Evolutionary conservation across 768 basidiomycete genomes (phyloP).

Genomic region (Collybia sordida): DNA sequence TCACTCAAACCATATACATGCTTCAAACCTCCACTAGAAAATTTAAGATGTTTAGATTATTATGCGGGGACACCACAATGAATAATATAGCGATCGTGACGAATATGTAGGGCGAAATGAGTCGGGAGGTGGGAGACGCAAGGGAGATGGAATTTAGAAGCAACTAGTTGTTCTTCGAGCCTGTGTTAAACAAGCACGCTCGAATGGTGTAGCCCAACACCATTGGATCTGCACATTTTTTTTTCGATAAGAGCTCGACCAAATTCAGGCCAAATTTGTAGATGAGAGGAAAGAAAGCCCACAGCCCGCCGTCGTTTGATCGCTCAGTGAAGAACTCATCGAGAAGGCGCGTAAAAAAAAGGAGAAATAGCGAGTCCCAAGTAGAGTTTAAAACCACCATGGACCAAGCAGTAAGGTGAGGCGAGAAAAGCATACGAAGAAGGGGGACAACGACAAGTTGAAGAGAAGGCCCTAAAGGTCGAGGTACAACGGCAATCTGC

Average conservation of each 20-base stretch:
- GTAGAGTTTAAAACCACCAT: too few species aligned
- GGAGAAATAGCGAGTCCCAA: too few species aligned
- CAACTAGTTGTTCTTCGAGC: slow-evolving; percentile 36
- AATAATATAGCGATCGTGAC: slow-evolving; percentile 45
- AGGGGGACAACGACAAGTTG: too few species aligned
- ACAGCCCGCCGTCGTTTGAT: background rate
- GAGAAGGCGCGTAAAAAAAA: too few species aligned
- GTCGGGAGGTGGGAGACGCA: slow-evolving; percentile 31
- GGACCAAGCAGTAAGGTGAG: too few species aligned
- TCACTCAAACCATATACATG: slow-evolving; percentile 37
- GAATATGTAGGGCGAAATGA: slow-evolving; percentile 40
- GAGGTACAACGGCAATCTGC: too few species aligned
- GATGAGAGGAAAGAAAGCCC: background rate
- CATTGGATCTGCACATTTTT: background rate
- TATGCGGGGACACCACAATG: slow-evolving; percentile 40
- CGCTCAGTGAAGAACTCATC: too few species aligned
- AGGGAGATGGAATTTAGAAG: background rate
- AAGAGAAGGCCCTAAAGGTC: too few species aligned
- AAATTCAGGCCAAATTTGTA: slow-evolving; percentile 17
- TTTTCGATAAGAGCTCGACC: slow-evolving; percentile 4
- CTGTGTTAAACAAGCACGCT: slow-evolving; percentile 39
- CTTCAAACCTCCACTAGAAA: slow-evolving; percentile 39
- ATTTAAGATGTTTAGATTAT: slow-evolving; percentile 40
- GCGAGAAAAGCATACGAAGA: too few species aligned
- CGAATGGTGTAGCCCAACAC: background rate